Evolutionary conservation across 176 grass and related monocot genomes (phyloP).

Genomic region (Aegilops speltoides): DNA sequence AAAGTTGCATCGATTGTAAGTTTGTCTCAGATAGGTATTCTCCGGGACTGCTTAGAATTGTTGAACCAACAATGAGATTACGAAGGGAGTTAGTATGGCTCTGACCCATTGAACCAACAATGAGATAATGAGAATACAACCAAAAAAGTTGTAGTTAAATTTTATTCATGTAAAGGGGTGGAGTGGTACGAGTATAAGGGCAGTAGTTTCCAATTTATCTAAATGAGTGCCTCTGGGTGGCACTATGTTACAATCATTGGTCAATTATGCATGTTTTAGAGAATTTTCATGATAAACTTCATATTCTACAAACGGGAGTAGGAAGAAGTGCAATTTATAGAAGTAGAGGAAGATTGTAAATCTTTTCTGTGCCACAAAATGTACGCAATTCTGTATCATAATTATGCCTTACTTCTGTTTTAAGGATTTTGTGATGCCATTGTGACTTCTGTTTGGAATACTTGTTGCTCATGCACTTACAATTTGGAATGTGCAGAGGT

Average conservation of each 20-base stretch:
- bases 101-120: too few relatives aligned
- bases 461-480: conserved; percentile 21
- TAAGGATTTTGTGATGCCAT: background rate
- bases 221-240: background rate
- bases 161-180: background rate
- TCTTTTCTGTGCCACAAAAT: background rate
- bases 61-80: conserved; percentile 18
- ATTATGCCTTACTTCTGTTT: background rate
- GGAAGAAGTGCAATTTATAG: conserved; percentile 23
- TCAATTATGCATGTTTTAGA: conserved; percentile 1
- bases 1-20: background rate
- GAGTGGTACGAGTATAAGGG: background rate
- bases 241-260: conserved; percentile 15
- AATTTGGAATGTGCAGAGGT: conserved; percentile 66
- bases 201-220: background rate
- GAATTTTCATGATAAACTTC: background rate
- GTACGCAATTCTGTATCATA: background rate
- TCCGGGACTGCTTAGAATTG: background rate
- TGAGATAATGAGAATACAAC: background rate
- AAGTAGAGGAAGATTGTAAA: background rate
- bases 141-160: background rate
- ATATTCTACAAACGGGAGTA: background rate
- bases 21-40: background rate
- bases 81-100: too few relatives aligned
- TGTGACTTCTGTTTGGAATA: conserved; percentile 21